Conservation (phyloP, 257 asterid species). For the Orobanche coerulescens region DNA sequence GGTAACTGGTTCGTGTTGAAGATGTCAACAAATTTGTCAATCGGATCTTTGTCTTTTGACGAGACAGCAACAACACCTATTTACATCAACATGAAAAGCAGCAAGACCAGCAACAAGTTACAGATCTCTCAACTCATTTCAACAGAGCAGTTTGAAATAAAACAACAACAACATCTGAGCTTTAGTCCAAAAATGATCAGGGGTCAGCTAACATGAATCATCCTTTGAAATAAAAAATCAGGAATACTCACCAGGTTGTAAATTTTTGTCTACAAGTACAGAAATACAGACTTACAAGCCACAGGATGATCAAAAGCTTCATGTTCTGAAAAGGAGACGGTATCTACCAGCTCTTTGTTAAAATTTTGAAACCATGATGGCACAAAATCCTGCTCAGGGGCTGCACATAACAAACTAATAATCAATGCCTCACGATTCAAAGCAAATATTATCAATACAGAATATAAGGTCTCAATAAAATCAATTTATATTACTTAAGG, state of each 20-base stretch:
- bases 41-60: slow-evolving; percentile 72
- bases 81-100: slow-evolving; percentile 23
- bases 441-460: slow-evolving; percentile 6
- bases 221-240: slow-evolving; percentile 5
- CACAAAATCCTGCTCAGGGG: slow-evolving; percentile 52
- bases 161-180: too few relatives aligned
- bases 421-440: slow-evolving; percentile 21
- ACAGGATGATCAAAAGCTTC: slow-evolving; percentile 99
- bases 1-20: slow-evolving; percentile 78
- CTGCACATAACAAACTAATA: slow-evolving; percentile 40
- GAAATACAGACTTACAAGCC: slow-evolving; percentile 56
- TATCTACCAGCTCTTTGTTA: slow-evolving; percentile 71
- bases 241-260: neutral
- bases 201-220: too few relatives aligned
- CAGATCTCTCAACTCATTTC: slow-evolving; percentile 18
- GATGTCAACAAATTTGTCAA: slow-evolving; percentile 73
- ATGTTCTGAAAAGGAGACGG: slow-evolving; percentile 87
- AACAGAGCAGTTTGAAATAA: slow-evolving; percentile 11
- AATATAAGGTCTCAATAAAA: neutral
- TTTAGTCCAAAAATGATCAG: too few relatives aligned
- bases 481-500: slow-evolving; percentile 12
- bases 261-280: slow-evolving; percentile 14
- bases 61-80: slow-evolving; percentile 93
- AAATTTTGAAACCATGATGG: slow-evolving; percentile 89
- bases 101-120: slow-evolving; percentile 25